Evolutionary conservation across 148 eudicot species (phyloP), one percentile per base, ranked within the genome.

Genomic region (Heliosperma pusillum): DNA sequence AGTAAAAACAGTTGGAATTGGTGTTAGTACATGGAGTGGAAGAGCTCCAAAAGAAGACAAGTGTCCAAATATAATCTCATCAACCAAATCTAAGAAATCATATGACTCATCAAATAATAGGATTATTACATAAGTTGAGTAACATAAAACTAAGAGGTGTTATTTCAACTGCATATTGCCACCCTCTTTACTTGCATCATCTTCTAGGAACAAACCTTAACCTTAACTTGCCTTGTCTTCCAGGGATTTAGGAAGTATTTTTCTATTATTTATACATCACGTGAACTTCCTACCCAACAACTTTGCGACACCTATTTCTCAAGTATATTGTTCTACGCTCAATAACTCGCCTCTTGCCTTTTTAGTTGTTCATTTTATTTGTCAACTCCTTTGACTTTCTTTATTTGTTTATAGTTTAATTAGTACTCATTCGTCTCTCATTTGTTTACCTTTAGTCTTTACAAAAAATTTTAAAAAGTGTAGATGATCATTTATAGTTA

Each of bases 111-210:
- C 59, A 74, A 24, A 60, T 33, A 33, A 33, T 33, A 62, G 30
- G 0, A 42, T 21, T 29, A 45, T 15, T 26, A 72, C 65, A 9
- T 65, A 53, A 22, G n/a, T n/a, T 25, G 15, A 15, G 42, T 59
- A 69, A 67, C 58, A 70, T 21, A 66, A 36, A 10, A 7, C 26
- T 9, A 27, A 29, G 33, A 47, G 55, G 57, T 76, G 40, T 20
- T 78, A 62, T 73, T 74, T 74, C 81, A 79, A 79, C 81, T 74
- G 61, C 81, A 60, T 3, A 26, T 79, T 79, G 81, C 77, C 40
- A 62, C 40, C 81, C 81, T 68, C 73, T 74, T 74, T 44, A 79
- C 50, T 67, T 67, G 11, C 16, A 67, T 60, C 63, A n/a, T 57
- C 61, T 57, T 57, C 22, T 19, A 16, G 30, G 17, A n/a, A 6